phyloP scores from a whole-genome alignment of 768 basidiomycete genomes.

The Mycena galericulata region DNA sequence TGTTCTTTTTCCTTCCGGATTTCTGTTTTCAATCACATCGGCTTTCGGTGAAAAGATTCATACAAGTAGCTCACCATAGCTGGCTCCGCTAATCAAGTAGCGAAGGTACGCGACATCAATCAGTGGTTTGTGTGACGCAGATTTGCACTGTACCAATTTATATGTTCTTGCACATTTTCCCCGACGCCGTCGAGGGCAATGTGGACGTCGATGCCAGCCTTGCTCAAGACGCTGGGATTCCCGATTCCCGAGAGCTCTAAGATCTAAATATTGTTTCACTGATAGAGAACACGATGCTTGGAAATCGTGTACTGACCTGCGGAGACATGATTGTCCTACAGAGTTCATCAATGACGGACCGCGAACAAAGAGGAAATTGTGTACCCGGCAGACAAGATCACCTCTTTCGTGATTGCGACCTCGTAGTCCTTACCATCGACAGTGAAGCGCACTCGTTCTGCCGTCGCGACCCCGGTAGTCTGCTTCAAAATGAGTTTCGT shows the following conservation, averaged over 20 bases:
- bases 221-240: not conserved
- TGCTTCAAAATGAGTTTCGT: not conserved
- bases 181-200: no score
- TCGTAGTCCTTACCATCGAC: not conserved
- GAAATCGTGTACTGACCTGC: not conserved
- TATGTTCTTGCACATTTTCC: no score
- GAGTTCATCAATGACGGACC: not conserved
- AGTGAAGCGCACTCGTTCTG: not conserved
- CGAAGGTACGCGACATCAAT: no score
- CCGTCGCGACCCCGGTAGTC: not conserved
- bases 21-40: not conserved
- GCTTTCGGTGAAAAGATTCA: not conserved
- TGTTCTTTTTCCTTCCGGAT: not conserved
- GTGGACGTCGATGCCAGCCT: no score
- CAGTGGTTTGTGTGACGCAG: no score
- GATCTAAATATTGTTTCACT: not conserved
- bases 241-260: not conserved
- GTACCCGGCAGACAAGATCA: not conserved
- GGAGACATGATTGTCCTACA: not conserved
- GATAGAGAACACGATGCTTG: not conserved
- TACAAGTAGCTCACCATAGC: not conserved
- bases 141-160: no score
- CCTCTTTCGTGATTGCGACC: not conserved
- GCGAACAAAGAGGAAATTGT: not conserved
- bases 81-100: not conserved